These are phyloP conservation scores for Saccharomycopsis guyanensis DNA, from an alignment of 805 yeast species.

Conservation along the genomic window DNA sequence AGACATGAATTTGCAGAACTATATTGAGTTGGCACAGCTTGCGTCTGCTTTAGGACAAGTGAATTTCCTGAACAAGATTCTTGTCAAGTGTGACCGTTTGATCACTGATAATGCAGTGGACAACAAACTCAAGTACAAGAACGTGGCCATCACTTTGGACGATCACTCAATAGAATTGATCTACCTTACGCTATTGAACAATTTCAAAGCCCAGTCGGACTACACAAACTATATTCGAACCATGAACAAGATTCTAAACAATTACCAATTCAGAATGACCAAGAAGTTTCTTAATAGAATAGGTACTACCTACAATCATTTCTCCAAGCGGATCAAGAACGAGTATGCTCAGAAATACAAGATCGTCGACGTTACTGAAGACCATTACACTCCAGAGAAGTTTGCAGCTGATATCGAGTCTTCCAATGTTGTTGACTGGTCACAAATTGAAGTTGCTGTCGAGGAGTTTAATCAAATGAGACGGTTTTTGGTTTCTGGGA, in stretches of 20 bases:
- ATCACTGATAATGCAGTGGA: conserved; percentile 2
- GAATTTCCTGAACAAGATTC: neutral
- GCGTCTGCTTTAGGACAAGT: conserved; percentile 3
- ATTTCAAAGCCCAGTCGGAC: conserved; percentile 1
- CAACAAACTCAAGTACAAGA: neutral
- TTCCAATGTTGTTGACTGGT: neutral
- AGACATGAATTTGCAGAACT: conserved; percentile 3
- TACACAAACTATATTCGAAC: neutral
- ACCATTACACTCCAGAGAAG: neutral
- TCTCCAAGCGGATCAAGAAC: neutral
- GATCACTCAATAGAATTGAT: neutral
- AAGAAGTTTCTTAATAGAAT: neutral
- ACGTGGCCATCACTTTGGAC: conserved; percentile 3
- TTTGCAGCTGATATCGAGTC: neutral
- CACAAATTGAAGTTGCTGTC: neutral
- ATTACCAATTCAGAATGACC: conserved; percentile 4
- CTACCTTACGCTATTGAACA: conserved; percentile 4
- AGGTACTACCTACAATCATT: neutral
- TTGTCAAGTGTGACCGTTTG: neutral
- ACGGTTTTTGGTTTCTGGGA: neutral
- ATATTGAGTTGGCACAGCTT: conserved; percentile 6
- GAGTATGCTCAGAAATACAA: neutral
- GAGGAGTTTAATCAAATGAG: neutral
- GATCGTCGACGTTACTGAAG: neutral
- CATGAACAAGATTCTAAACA: conserved; percentile 1